phyloP scores from a whole-genome alignment of 495 filamentous ascomycete genomes.

The Cercophora sp. region DNA sequence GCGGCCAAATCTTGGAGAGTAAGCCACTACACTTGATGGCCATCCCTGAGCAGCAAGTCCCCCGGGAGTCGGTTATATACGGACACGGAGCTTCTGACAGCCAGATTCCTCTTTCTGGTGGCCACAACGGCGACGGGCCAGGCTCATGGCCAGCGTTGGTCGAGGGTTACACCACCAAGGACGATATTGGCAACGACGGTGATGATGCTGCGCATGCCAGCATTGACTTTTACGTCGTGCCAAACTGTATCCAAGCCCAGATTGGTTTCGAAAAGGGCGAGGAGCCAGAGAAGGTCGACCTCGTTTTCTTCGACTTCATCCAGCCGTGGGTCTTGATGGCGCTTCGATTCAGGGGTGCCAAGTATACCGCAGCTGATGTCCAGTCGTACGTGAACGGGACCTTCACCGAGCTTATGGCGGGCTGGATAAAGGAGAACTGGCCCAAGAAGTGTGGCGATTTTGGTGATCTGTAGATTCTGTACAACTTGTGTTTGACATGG shows the following conservation, averaged over 20 bases:
- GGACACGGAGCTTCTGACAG: background rate
- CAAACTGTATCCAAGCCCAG: slow-evolving; percentile 73
- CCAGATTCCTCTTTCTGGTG: background rate
- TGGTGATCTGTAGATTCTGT: background rate
- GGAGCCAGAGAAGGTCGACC: slow-evolving; percentile 66
- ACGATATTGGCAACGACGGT: slow-evolving; percentile 80
- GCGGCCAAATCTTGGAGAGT: slow-evolving; percentile 52
- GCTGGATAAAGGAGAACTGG: slow-evolving; percentile 83
- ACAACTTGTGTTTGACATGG: background rate
- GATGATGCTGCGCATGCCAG: slow-evolving; percentile 83
- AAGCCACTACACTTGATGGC: slow-evolving; percentile 25
- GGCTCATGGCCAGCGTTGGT: slow-evolving; percentile 42
- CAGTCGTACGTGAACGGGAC: slow-evolving; percentile 62
- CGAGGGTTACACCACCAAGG: slow-evolving; percentile 83
- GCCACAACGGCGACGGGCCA: background rate
- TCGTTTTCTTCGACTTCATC: slow-evolving; percentile 91
- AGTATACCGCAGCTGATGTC: slow-evolving; percentile 57
- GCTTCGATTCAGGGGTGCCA: slow-evolving; percentile 60
- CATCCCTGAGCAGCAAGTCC: slow-evolving; percentile 37
- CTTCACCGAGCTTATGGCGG: slow-evolving; percentile 68
- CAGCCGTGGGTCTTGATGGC: slow-evolving; percentile 72
- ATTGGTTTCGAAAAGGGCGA: slow-evolving; percentile 49
- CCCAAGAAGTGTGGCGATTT: slow-evolving; percentile 38
- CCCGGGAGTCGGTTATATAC: slow-evolving; percentile 25
- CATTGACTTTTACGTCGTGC: slow-evolving; percentile 70